Base-by-base conservation (phyloP, 2,329 filamentous ascomycete species). In the Trichothecium sympodiale region DNA sequence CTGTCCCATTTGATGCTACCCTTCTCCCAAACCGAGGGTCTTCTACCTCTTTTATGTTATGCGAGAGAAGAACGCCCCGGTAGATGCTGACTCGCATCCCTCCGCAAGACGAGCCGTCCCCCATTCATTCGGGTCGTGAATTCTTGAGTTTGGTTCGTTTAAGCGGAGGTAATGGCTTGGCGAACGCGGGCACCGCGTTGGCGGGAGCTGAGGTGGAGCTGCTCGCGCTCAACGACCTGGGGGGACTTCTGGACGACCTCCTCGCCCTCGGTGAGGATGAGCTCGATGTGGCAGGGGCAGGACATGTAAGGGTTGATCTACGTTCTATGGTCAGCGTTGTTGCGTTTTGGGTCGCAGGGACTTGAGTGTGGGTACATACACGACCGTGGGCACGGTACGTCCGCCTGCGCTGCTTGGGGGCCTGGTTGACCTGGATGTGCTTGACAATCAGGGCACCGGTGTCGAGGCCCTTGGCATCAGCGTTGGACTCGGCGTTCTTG, bases 341-440 rank as follows among this genome's bases (percentile, higher is more conserved):
- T 10, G 17, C n/a, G 18, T 12, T n/a, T 17, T n/a, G n/a, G n/a
- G n/a, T 30, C 33, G 20, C 4, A 6, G 25, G 15, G 25, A 17
- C 13, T 12, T 27, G 29, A 32, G 33, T 13, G 33, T 13, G n/a
- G 29, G 33, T 30, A 86, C 88, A 59, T 93, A 95, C 89, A 76
- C 91, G 87, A 80, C 91, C 91, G 79, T 98, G 91, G 49, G 93
- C 93, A 80, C 91, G 88, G 84, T 98, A 98, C 63, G 91, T 98
- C 68, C 91, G 83, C 73, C 91, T 80, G 65, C 91, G 82, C 78
- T 96, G 89, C 83, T 96, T 96, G 60, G 91, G 91, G 55, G 91
- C 93, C 78, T 98, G 91, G 85, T 98, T 98, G 78, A 98, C 91
- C 77, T 98, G 91, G 73, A 98, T 98, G 83, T 95, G 93, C 85